Conservation (phyloP, 106 monocot genomes). For the Acanthochlamys bracteata region DNA sequence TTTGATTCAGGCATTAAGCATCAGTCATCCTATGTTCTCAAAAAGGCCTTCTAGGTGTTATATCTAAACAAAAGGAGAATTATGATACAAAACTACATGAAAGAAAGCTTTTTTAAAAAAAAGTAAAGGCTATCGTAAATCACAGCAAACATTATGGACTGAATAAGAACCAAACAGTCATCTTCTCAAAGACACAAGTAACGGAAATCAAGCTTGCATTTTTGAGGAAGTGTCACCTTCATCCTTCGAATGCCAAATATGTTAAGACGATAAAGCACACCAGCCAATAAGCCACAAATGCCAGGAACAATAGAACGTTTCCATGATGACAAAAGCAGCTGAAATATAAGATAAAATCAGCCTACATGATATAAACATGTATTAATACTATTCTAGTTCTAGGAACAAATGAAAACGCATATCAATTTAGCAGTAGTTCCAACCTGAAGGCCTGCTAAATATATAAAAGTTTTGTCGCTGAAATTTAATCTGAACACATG, state of each 20-base stretch:
- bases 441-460: conserved; percentile 92
- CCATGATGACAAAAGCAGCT: conserved; percentile 90
- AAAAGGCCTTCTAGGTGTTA: too few species aligned
- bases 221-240: conserved; percentile 37
- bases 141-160: too few species aligned
- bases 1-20: too few species aligned
- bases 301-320: conserved; percentile 80
- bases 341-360: neutral
- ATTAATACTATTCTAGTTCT: too few species aligned
- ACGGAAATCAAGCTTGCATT: too few species aligned
- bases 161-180: too few species aligned
- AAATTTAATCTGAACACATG: conserved; percentile 57
- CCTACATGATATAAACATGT: neutral
- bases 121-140: too few species aligned
- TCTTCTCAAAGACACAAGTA: too few species aligned
- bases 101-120: too few species aligned
- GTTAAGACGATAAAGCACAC: conserved; percentile 62
- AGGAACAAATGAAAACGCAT: neutral
- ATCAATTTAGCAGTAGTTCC: conserved; percentile 2
- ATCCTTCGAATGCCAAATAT: conserved; percentile 55
- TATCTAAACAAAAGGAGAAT: too few species aligned
- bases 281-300: conserved; percentile 77
- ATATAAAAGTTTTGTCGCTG: conserved; percentile 78
- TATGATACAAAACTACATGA: too few species aligned
- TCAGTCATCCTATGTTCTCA: too few species aligned